These are phyloP conservation scores for Hymenoscyphus infarciens DNA, from an alignment of 2,329 filamentous ascomycete genomes.

Conservation along the genomic window DNA sequence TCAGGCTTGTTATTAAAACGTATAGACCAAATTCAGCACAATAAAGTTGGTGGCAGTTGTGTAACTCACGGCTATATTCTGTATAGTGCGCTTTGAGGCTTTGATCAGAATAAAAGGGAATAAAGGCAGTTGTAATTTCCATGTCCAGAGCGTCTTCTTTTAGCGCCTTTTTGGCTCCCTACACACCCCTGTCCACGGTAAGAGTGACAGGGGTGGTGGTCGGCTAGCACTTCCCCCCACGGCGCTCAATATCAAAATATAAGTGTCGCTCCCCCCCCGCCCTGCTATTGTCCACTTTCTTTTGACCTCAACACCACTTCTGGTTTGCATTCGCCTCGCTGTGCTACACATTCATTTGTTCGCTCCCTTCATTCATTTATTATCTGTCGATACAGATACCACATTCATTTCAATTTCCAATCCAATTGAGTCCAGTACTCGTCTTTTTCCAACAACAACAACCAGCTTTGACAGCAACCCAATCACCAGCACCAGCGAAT, in stretches of 20 bases:
- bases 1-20: no score
- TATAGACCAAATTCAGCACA: no score
- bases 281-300: slow-evolving; percentile 5
- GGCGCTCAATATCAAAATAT: slow-evolving; percentile 2
- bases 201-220: background rate
- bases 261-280: slow-evolving; percentile 5
- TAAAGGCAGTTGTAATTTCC: no score
- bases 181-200: background rate
- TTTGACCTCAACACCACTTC: slow-evolving; percentile 14
- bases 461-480: slow-evolving; percentile 28
- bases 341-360: slow-evolving; percentile 26
- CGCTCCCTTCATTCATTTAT: slow-evolving; percentile 22
- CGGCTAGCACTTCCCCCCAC: background rate
- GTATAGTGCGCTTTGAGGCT: no score
- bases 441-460: slow-evolving; percentile 12
- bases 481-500: slow-evolving; percentile 17
- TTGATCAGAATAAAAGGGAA: no score
- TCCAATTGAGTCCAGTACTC: slow-evolving; percentile 9
- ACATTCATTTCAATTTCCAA: slow-evolving; percentile 26
- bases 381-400: slow-evolving; percentile 32
- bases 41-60: no score
- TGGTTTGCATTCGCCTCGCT: slow-evolving; percentile 12
- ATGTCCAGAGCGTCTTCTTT: no score
- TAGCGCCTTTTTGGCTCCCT: background rate
- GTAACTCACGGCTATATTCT: no score